Evolutionary conservation across 768 basidiomycete genomes (phyloP).

Genomic region (Podaxis sp.): DNA sequence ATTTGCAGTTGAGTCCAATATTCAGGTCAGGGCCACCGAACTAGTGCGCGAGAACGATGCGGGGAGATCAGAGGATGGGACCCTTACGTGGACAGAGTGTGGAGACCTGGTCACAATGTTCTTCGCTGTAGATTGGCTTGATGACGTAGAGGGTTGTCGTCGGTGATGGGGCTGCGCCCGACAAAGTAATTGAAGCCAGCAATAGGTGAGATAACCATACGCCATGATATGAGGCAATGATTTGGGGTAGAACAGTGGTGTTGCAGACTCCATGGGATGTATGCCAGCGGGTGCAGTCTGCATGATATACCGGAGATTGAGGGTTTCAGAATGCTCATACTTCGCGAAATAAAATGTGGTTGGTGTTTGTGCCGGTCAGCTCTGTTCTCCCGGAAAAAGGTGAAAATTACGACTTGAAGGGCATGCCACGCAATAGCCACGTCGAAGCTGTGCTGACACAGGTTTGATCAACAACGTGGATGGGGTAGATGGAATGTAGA

Average conservation of each 20-base stretch:
- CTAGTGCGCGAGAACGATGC: background rate
- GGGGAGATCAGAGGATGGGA: background rate
- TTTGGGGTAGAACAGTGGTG: background rate
- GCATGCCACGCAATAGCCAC: conserved; percentile 7
- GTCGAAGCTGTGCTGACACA: conserved; percentile 14
- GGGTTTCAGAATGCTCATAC: background rate
- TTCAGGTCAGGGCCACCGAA: too few relatives aligned
- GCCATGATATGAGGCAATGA: background rate
- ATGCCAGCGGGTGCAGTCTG: background rate
- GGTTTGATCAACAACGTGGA: conserved; percentile 8
- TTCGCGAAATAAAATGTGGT: background rate
- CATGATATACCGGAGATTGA: background rate
- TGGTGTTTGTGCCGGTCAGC: background rate
- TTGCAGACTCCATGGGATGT: background rate
- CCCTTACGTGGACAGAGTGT: background rate
- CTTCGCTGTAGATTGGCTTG: background rate
- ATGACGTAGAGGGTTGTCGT: conserved; percentile 10
- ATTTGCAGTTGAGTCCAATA: too few relatives aligned
- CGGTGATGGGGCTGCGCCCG: background rate
- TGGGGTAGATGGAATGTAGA: background rate
- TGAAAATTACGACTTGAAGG: background rate
- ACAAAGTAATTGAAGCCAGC: background rate
- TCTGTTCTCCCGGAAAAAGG: conserved; percentile 9
- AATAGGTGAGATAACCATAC: background rate
- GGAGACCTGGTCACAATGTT: background rate